phyloP scores from a whole-genome alignment of 1,284 basidiomycete genomes.

The Microbotryomycetes sp. region DNA sequence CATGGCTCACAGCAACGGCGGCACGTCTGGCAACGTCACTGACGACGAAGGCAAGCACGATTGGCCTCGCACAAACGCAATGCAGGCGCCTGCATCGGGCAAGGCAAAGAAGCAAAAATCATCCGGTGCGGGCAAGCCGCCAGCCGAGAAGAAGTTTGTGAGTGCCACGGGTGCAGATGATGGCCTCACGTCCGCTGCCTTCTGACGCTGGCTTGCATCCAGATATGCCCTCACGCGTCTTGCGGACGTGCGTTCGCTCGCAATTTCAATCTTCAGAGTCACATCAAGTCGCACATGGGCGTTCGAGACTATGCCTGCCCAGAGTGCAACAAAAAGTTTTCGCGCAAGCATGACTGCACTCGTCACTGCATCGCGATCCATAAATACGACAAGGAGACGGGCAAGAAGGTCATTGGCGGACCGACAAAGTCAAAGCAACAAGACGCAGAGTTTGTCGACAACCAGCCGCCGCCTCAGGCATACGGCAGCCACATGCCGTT shows the following conservation, averaged over 20 bases:
- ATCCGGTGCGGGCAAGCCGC: neutral
- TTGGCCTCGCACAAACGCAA: no score
- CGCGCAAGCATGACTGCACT: slow-evolving; percentile 28
- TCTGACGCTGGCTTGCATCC: neutral
- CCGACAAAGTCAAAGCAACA: neutral
- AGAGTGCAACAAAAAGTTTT: slow-evolving; percentile 29
- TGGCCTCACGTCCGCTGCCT: neutral
- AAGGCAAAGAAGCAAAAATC: neutral
- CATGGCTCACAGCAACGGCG: neutral
- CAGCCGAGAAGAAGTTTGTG: slow-evolving; percentile 23
- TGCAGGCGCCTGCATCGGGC: no score
- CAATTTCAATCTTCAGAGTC: slow-evolving; percentile 28
- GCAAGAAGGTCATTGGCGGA: neutral
- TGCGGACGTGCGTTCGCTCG: slow-evolving; percentile 28
- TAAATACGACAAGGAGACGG: slow-evolving; percentile 17
- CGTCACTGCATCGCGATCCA: slow-evolving; percentile 31
- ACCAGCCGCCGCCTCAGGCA: neutral
- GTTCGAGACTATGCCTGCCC: slow-evolving; percentile 32
- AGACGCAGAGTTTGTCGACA: neutral
- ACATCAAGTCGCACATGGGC: slow-evolving; percentile 31
- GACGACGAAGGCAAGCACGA: neutral
- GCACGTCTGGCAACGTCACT: neutral
- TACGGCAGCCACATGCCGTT: neutral
- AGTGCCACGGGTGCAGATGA: neutral
- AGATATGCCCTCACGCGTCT: slow-evolving; percentile 25